Percentiles rank a stretch among this genome's conserved stretches.
These are phyloP conservation scores for Calonectria naviculata DNA, from an alignment of 2,329 filamentous ascomycete genomes.

Conservation along the genomic window DNA sequence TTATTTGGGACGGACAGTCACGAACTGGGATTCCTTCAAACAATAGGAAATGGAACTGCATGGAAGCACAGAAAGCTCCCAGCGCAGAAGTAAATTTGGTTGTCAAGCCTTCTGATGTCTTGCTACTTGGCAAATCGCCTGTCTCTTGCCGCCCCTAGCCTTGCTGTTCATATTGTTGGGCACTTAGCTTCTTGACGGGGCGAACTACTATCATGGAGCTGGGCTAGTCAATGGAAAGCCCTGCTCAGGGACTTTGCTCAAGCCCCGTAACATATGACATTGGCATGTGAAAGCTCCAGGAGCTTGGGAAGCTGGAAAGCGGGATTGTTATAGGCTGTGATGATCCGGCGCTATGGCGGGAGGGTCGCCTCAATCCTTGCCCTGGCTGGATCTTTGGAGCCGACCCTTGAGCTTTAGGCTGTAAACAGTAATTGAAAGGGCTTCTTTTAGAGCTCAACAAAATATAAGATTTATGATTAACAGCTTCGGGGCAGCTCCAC, in stretches of 20 bases:
- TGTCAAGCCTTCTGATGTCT: neutral
- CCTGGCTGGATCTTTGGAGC: neutral
- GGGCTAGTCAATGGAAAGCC: neutral
- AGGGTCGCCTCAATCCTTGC: neutral
- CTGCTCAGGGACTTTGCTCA: neutral
- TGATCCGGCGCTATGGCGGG: neutral
- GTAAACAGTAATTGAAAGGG: neutral
- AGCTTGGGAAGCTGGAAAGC: neutral
- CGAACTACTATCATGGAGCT: neutral
- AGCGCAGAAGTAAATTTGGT: too few species aligned
- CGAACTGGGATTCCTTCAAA: neutral
- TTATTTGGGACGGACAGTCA: neutral
- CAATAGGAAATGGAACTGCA: neutral
- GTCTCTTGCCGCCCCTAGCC: neutral
- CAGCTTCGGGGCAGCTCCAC: slow-evolving; percentile 9
- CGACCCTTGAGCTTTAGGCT: neutral
- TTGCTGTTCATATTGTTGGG: neutral
- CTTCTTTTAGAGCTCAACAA: slow-evolving; percentile 13
- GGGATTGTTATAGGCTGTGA: neutral
- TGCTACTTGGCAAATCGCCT: neutral
- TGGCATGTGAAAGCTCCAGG: neutral
- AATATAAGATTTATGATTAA: slow-evolving; percentile 14
- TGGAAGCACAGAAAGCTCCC: neutral
- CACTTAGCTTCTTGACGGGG: neutral
- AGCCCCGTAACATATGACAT: neutral